Percentiles rank a stretch among this genome's conserved stretches.
phyloP scores from a whole-genome alignment of 306 rosid genomes.

The Quercus bicolor region DNA sequence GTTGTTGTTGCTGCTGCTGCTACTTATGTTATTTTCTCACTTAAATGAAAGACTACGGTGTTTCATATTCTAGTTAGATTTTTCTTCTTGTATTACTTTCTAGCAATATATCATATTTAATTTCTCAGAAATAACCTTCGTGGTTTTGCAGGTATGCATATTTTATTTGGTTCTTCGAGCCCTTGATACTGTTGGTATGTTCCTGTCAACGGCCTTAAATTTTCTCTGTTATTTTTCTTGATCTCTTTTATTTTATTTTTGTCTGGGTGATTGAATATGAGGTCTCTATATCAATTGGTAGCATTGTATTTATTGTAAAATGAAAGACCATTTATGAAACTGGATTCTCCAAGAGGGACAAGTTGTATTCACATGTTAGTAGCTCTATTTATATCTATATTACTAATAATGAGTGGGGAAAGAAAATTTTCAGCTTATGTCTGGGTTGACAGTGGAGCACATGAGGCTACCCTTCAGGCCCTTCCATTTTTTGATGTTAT shows the following conservation, averaged over 20 bases:
- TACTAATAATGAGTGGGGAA: not conserved
- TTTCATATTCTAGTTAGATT: not conserved
- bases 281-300: not conserved
- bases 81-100: not conserved
- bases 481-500: not conserved
- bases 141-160: conserved; percentile 79
- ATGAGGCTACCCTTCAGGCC: not conserved
- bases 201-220: conserved; percentile 9
- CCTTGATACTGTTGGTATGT: conserved; percentile 93
- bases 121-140: not conserved
- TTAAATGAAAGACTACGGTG: not conserved
- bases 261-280: not conserved
- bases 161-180: conserved; percentile 94
- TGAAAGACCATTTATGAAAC: not conserved
- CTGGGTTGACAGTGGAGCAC: not conserved
- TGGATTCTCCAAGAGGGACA: not conserved
- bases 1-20: not conserved
- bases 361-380: not conserved
- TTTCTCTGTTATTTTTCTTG: not conserved
- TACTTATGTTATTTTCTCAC: not conserved
- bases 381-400: not conserved
- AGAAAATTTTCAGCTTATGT: not conserved
- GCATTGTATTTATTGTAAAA: not conserved
- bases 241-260: not conserved
- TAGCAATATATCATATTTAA: not conserved